Conservation (phyloP, 495 filamentous ascomycete species). For the Penicillium malachiteum region DNA sequence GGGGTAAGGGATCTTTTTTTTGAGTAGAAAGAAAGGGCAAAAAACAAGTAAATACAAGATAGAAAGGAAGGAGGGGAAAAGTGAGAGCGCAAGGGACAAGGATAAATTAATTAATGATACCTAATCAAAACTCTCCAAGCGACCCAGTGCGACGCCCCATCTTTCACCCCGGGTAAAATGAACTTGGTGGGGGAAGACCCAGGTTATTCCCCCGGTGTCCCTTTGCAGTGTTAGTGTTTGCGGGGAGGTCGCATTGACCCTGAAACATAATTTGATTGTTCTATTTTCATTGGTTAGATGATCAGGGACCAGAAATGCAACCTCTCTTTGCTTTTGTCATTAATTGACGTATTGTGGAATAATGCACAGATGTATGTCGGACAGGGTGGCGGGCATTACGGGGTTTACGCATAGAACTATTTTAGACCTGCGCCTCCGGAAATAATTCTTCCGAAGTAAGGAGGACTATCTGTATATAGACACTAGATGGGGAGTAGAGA, state of each 20-base stretch:
- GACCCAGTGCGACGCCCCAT: conserved; percentile 11
- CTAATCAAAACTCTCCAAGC: conserved; percentile 3
- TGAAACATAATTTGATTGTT: neutral
- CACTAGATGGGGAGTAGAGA: too few relatives aligned
- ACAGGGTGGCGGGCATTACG: neutral
- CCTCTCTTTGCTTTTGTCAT: neutral
- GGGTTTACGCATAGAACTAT: neutral
- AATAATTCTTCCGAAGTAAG: neutral
- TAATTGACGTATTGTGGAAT: neutral
- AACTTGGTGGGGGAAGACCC: conserved; percentile 14
- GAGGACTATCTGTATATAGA: too few relatives aligned
- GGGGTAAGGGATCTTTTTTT: conserved; percentile 21
- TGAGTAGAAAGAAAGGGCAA: conserved; percentile 1
- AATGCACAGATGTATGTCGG: too few relatives aligned
- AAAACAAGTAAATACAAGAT: neutral
- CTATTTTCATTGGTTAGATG: neutral
- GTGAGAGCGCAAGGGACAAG: conserved; percentile 1
- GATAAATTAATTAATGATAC: neutral
- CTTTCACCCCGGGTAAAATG: conserved; percentile 16
- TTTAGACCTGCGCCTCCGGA: neutral
- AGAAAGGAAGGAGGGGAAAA: neutral
- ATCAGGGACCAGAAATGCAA: neutral
- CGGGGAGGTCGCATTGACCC: conserved; percentile 10
- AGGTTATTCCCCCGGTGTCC: conserved; percentile 16
- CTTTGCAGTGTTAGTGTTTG: conserved; percentile 16